phyloP scores from a whole-genome alignment of 257 asterid species.

The Solanum bulbocastanum region DNA sequence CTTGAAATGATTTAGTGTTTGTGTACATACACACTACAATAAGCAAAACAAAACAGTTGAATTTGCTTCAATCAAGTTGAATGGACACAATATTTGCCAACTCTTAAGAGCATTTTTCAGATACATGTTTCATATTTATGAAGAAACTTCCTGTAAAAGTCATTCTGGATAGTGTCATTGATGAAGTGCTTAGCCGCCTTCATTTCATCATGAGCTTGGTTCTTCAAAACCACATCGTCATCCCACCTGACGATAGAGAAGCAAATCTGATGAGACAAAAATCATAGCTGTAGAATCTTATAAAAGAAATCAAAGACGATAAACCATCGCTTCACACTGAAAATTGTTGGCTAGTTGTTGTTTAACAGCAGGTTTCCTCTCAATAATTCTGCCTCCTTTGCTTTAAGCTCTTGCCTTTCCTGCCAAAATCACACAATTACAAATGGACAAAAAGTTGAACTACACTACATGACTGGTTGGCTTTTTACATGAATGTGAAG shows the following conservation, averaged over 20 bases:
- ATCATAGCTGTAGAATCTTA: neutral
- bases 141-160: slow-evolving; percentile 47
- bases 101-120: too few species aligned
- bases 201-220: slow-evolving; percentile 23
- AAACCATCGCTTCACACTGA: slow-evolving; percentile 74
- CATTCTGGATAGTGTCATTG: slow-evolving; percentile 84
- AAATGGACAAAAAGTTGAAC: neutral
- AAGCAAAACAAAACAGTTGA: neutral
- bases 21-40: neutral
- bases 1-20: neutral
- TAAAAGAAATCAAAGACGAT: neutral
- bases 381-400: slow-evolving; percentile 75
- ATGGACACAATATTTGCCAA: too few species aligned
- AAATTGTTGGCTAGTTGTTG: slow-evolving; percentile 38
- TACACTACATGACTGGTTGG: neutral
- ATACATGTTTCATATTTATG: too few species aligned
- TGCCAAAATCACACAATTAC: slow-evolving; percentile 14
- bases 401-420: slow-evolving; percentile 66
- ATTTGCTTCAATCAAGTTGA: neutral
- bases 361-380: slow-evolving; percentile 79
- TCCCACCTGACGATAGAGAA: slow-evolving; percentile 58
- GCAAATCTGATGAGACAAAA: neutral
- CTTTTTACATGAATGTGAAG: neutral
- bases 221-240: neutral
- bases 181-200: slow-evolving; percentile 70